These are phyloP conservation scores for Macrophomina phaseolina DNA, from an alignment of 2,329 filamentous ascomycete species.

Conservation along the genomic window DNA sequence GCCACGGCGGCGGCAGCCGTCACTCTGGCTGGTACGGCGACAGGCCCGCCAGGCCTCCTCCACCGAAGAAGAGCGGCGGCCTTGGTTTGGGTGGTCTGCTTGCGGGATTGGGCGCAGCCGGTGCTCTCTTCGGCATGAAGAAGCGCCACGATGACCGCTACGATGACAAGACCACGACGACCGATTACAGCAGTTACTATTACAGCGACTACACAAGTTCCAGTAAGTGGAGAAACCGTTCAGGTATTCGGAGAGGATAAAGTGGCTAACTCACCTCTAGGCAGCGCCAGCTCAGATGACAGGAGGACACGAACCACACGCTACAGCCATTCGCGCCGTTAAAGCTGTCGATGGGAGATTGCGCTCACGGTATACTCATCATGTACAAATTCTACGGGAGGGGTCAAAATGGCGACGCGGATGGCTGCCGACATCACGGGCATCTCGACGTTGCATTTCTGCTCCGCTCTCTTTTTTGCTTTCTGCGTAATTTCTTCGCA, in stretches of 20 bases:
- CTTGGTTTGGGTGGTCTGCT: slow-evolving; percentile 46
- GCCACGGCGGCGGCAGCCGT: slow-evolving; percentile 54
- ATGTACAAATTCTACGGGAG: slow-evolving; percentile 18
- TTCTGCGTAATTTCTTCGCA: slow-evolving; percentile 6
- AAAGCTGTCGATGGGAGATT: neutral
- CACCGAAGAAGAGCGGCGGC: slow-evolving; percentile 43
- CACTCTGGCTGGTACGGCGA: slow-evolving; percentile 52
- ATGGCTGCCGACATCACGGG: neutral
- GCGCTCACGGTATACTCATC: neutral
- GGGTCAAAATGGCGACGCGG: slow-evolving; percentile 2
- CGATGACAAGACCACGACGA: slow-evolving; percentile 51
- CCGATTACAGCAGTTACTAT: slow-evolving; percentile 43
- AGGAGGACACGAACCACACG: slow-evolving; percentile 45
- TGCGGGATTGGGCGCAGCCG: slow-evolving; percentile 51
- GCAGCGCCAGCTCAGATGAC: slow-evolving; percentile 52
- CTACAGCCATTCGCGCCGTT: slow-evolving; percentile 38
- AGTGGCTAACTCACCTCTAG: slow-evolving; percentile 39
- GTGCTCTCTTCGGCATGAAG: slow-evolving; percentile 51
- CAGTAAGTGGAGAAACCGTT: slow-evolving; percentile 53
- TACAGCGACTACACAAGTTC: slow-evolving; percentile 54
- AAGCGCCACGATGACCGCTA: slow-evolving; percentile 44
- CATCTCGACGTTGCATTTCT: neutral
- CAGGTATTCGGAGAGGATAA: neutral
- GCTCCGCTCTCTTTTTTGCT: neutral
- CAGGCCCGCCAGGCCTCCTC: slow-evolving; percentile 40